Base-by-base conservation (phyloP, 31 red algal genomes). In the Asparagopsis taxiformis region DNA sequence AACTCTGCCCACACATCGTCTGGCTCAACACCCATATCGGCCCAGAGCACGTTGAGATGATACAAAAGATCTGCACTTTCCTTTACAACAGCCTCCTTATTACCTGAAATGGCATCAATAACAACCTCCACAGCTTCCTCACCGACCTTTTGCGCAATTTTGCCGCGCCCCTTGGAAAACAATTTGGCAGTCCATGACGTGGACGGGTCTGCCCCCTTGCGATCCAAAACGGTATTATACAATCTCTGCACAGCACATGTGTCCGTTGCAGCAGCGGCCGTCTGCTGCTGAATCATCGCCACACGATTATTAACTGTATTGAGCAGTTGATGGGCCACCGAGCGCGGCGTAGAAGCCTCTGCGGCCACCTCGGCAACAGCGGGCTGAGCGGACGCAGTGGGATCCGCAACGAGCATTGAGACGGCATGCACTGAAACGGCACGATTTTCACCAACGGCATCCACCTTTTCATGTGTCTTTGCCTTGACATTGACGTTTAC, bases 401-500 rank as follows among this genome's bases (percentile, higher is more conserved):
- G 61, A 35, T 54, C 44, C 39, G 79, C 26, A 23, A 80, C 4
- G 19, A 98, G 64, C 55, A 92, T 55, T 7, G 71, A 63, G 15
- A 98, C 83, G 5, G 82, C 66, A 59, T 98, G 88, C 31, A 84
- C 81, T 8, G 82, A 91, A 22, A 98, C 83, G 55, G 89, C 84
- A 48, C 89, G 72, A 65, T 93, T 93, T 57, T 93, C 89, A 22
- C 94, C 94, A 1, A 98, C 50, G 16, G 85, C 87, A 32, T 98
- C 94, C 50, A 93, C 94, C 63, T 98, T 93, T 64, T 98, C 94
- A 73, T 93, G 90, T 24, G 94, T 98, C 59, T 98, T 98, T 41
- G 94, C 94, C 62, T 98, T 98, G 19, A 98, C 22, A 57, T 98
- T 98, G 23, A 98, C 79, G 30, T 76, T 70, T 24, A 85, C 65